Percentiles rank a stretch among this genome's conserved stretches.
Evolutionary conservation across 345 rosid species (phyloP).

Genomic region (Gossypioides kirkii): DNA sequence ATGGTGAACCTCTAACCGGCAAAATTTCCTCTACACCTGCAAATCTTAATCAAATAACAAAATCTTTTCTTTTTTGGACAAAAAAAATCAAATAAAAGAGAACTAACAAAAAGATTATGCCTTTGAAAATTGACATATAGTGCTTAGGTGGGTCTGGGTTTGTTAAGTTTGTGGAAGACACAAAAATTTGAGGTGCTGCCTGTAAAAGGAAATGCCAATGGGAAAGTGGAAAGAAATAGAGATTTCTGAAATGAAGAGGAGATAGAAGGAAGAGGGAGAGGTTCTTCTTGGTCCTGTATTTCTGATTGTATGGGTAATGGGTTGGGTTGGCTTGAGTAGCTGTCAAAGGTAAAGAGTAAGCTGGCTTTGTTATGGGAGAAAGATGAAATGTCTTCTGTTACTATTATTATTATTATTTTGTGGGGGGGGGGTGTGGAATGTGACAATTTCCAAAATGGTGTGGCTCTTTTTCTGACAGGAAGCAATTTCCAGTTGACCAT

Average conservation of each 20-base stretch:
- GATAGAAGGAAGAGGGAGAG: neutral
- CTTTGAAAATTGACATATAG: neutral
- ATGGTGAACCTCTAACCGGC: neutral
- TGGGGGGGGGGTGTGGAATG: neutral
- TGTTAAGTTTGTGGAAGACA: neutral
- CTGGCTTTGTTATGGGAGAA: slow-evolving; percentile 1
- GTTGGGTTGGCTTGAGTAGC: neutral
- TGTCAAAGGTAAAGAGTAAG: neutral
- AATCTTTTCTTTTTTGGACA: neutral
- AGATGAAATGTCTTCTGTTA: neutral
- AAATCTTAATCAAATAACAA: neutral
- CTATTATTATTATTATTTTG: no score
- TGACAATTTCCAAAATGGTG: neutral
- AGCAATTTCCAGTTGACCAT: neutral
- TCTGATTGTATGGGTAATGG: neutral
- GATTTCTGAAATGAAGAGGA: neutral
- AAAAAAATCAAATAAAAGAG: neutral
- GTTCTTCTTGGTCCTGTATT: neutral
- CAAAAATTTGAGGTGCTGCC: neutral
- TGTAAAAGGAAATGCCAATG: neutral
- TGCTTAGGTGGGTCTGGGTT: neutral
- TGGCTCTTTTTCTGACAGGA: neutral
- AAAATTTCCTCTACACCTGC: neutral
- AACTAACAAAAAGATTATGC: neutral
- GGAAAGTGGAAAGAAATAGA: neutral